These are phyloP conservation scores for Lachnellula arida DNA, from an alignment of 2,329 filamentous ascomycete species.

Conservation along the genomic window DNA sequence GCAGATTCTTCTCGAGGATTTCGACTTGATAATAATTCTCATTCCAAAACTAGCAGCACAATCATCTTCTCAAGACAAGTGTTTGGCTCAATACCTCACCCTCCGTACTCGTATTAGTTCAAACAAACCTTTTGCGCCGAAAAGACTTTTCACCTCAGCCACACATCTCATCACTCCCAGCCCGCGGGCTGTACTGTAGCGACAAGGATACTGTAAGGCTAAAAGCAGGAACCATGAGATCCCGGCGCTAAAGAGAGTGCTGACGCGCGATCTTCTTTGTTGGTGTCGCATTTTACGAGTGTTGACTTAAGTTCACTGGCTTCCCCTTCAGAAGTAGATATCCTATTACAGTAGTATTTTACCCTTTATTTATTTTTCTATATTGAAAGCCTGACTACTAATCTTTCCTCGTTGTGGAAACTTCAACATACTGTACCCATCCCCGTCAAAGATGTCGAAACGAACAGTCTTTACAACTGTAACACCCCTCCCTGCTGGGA, in stretches of 20 bases:
- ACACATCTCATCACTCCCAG: neutral
- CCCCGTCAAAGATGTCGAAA: constrained; percentile 25
- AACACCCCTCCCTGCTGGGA: constrained; percentile 66
- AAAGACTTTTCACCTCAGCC: neutral
- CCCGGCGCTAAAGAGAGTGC: neutral
- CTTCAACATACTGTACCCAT: neutral
- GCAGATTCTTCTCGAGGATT: too few relatives aligned
- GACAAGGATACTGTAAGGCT: neutral
- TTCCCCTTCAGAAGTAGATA: neutral
- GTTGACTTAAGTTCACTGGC: neutral
- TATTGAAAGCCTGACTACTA: neutral
- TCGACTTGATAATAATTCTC: too few relatives aligned
- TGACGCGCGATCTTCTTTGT: neutral
- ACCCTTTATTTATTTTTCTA: neutral
- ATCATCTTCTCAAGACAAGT: too few relatives aligned
- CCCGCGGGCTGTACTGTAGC: neutral
- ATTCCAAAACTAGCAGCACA: too few relatives aligned
- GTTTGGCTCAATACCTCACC: neutral
- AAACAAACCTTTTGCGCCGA: neutral
- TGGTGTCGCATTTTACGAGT: neutral
- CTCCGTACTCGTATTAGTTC: neutral
- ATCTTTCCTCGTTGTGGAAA: neutral
- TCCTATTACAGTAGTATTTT: neutral
- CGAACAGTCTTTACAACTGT: constrained; percentile 67
- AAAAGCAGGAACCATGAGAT: neutral